Base-by-base conservation (phyloP, 257 asterid genomes). In the Primulina eburnea region DNA sequence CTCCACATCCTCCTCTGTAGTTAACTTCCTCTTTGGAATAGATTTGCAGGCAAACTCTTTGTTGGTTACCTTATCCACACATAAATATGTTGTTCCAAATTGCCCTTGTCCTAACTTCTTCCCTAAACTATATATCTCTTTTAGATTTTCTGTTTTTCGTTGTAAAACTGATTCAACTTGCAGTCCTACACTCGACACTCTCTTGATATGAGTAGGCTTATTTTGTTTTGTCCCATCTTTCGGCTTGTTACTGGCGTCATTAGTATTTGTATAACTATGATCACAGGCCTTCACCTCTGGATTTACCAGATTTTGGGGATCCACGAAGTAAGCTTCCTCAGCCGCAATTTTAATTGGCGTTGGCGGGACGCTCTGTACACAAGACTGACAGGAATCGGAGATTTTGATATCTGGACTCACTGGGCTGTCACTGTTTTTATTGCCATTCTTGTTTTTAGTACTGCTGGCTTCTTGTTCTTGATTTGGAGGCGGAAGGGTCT, bases 61-160 rank as follows among this genome's bases (percentile, higher is more conserved):
- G 68, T 84, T 83, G 3, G 88, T 81, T 17, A 69, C 85, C 78
- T 83, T 92, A 73, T 85, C 96, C 20, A 82, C 53, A 52, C 95
- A 90, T 8, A 86, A 74, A 35, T 82, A 92, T 0, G 97, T 86
- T 2, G 95, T 90, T 28, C 98, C 98, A 17, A 88, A 92, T 57
- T 88, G 96, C 1, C 98, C 98, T 62, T 85, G 89, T 4, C 98
- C 98, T 24, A 92, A 85, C 78, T 90, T 90, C 76, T 70, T 85
- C 65, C 96, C 98, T 56, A 90, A 60, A 60, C 75, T 82, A 55
- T 74, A 90, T 53, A 76, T 75, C 69, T 90, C 98, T 82, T 88
- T 92, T 65, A 92, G 69, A 74, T 81, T 87, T 37, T 86, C 97
- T 0, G 95, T 88, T 70, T 79, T 90, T 21, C 92, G 81, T 76